phyloP scores from a whole-genome alignment of 2,329 filamentous ascomycete genomes.

The Pseudogymnoascus destructans region DNA sequence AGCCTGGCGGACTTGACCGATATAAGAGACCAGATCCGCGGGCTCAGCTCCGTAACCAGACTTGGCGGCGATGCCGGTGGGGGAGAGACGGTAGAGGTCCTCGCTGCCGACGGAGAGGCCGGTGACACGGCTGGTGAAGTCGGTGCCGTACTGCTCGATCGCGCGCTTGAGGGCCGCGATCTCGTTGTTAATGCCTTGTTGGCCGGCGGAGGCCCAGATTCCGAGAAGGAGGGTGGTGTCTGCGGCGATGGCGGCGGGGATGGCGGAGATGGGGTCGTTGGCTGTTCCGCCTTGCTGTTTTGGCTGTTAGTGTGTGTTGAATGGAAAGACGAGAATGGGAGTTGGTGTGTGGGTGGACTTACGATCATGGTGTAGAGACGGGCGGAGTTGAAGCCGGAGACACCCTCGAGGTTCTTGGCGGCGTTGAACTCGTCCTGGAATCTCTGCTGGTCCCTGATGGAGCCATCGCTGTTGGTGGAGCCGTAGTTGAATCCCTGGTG shows the following conservation, averaged over 20 bases:
- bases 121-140: conserved; percentile 53
- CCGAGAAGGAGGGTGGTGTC: conserved; percentile 69
- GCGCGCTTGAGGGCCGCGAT: conserved; percentile 57
- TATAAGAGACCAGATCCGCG: conserved; percentile 51
- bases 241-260: conserved; percentile 71
- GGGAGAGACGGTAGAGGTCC: conserved; percentile 70
- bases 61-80: conserved; percentile 50
- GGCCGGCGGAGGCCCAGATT: conserved; percentile 65
- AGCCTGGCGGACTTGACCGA: conserved; percentile 50
- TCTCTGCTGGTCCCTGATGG: conserved; percentile 45
- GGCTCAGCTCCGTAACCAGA: conserved; percentile 52
- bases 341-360: conserved; percentile 21
- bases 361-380: conserved; percentile 60
- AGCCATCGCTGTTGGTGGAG: conserved; percentile 43
- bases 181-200: conserved; percentile 55
- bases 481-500: conserved; percentile 65
- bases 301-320: conserved; percentile 17
- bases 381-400: conserved; percentile 50
- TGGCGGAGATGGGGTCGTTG: conserved; percentile 54
- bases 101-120: conserved; percentile 81
- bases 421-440: conserved; percentile 58
- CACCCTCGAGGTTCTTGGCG: conserved; percentile 47
- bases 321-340: background rate
- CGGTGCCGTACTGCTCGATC: conserved; percentile 52
- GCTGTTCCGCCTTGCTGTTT: conserved; percentile 48